Conservation (phyloP, 2,329 filamentous ascomycete genomes). For the Diaporthe citrichinensis region DNA sequence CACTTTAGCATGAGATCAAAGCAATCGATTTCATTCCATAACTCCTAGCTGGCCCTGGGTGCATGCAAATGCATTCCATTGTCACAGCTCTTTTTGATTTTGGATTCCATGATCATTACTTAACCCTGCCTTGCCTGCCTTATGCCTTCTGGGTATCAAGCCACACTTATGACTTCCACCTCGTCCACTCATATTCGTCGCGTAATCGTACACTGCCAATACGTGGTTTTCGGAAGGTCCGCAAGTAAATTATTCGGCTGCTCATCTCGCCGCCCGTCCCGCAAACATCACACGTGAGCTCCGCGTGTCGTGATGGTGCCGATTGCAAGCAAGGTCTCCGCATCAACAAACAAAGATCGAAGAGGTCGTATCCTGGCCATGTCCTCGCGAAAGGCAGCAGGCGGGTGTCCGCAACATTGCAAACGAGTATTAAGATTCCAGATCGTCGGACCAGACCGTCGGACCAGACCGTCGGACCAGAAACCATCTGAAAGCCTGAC, state of each 20-base stretch:
- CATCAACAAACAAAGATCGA: slow-evolving; percentile 14
- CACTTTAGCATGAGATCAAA: not conserved
- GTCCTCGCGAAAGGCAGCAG: not conserved
- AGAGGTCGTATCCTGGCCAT: not conserved
- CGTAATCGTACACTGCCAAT: slow-evolving; percentile 37
- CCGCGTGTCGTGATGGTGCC: not conserved
- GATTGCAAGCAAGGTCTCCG: slow-evolving; percentile 2
- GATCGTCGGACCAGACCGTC: not conserved
- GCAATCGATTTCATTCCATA: slow-evolving; percentile 15
- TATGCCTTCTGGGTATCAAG: slow-evolving; percentile 32
- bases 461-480: not conserved
- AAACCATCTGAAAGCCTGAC: not conserved
- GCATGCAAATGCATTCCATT: slow-evolving; percentile 5
- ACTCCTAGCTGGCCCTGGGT: slow-evolving; percentile 28
- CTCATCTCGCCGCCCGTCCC: not conserved
- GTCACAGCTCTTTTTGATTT: slow-evolving; percentile 8
- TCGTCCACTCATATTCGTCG: slow-evolving; percentile 26
- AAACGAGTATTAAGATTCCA: not conserved
- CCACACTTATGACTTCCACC: slow-evolving; percentile 36
- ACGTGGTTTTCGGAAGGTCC: not conserved
- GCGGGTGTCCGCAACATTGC: not conserved
- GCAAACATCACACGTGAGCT: not conserved
- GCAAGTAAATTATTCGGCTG: slow-evolving; percentile 18
- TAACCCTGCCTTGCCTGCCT: slow-evolving; percentile 20
- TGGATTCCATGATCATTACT: slow-evolving; percentile 27